Conservation (phyloP, 176 grass and related monocot genomes). For the Ensete glaucum region DNA sequence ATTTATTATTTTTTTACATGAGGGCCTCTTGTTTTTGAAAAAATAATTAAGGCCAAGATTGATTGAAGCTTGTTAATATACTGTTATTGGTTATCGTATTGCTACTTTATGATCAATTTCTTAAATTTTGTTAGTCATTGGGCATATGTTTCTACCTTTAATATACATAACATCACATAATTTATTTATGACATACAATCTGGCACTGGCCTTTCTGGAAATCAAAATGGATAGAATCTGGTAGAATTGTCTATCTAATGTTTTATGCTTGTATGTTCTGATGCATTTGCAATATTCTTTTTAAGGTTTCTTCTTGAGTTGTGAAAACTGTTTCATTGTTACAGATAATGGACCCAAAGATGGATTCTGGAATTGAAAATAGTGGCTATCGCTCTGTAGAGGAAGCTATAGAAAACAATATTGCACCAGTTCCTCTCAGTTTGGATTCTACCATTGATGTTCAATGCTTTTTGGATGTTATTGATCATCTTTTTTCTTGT, state of each 20-base stretch:
- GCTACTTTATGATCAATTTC: too few relatives aligned
- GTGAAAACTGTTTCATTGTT: constrained; percentile 6
- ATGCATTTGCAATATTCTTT: constrained; percentile 19
- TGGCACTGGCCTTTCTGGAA: too few relatives aligned
- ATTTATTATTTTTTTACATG: too few relatives aligned
- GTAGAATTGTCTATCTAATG: neutral
- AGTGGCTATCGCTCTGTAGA: constrained; percentile 69
- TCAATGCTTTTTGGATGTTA: constrained; percentile 72
- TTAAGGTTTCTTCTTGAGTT: constrained; percentile 22
- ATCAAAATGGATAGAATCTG: neutral
- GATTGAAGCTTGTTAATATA: too few relatives aligned
- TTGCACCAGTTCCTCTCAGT: constrained; percentile 81
- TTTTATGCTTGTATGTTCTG: neutral
- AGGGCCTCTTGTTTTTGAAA: too few relatives aligned
- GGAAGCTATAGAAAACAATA: constrained; percentile 86
- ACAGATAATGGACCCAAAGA: constrained; percentile 99
- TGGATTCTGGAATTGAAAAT: constrained; percentile 86
- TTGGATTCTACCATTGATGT: constrained; percentile 63
- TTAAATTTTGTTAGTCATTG: too few relatives aligned
- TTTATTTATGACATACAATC: too few relatives aligned
- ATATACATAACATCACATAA: too few relatives aligned
- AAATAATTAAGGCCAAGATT: too few relatives aligned
- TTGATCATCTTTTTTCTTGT: constrained; percentile 96
- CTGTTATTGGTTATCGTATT: too few relatives aligned
- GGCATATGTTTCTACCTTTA: too few relatives aligned